phyloP scores from a whole-genome alignment of 2,329 filamentous ascomycete genomes.

The Fusarium haematococcum region DNA sequence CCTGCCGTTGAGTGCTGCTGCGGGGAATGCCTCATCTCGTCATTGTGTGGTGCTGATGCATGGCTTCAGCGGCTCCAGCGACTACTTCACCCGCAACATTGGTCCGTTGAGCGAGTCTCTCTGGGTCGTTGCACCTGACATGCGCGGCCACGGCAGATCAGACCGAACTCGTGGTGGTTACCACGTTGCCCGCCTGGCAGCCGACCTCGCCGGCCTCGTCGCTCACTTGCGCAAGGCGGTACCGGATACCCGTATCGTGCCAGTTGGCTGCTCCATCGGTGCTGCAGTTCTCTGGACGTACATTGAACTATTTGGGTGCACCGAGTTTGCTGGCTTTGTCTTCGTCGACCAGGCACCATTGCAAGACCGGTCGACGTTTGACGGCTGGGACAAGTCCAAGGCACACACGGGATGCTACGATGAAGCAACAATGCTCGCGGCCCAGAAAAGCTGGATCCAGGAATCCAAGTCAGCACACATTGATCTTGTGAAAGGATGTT shows the following conservation, averaged over 20 bases:
- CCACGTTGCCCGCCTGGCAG: constrained; percentile 42
- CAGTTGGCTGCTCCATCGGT: constrained; percentile 45
- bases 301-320: constrained; percentile 40
- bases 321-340: constrained; percentile 43
- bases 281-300: constrained; percentile 46
- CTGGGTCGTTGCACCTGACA: constrained; percentile 44
- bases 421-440: constrained; percentile 40
- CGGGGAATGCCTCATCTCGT: neutral
- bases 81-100: constrained; percentile 42
- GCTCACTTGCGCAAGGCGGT: constrained; percentile 34
- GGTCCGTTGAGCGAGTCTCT: constrained; percentile 29
- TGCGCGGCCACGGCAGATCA: constrained; percentile 44
- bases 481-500: constrained; percentile 41
- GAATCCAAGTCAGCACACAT: constrained; percentile 36
- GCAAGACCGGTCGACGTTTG: constrained; percentile 42
- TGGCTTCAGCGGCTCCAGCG: constrained; percentile 45
- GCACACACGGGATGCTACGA: constrained; percentile 43
- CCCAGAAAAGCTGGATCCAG: constrained; percentile 41
- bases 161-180: constrained; percentile 39
- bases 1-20: constrained; percentile 23
- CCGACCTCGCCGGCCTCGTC: constrained; percentile 37
- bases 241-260: constrained; percentile 32
- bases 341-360: constrained; percentile 45
- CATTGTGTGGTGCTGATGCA: constrained; percentile 45
- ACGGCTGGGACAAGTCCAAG: constrained; percentile 37